A percentile compares a stretch with the other conserved stretches of the same genome.
Conservation (phyloP, 2,329 filamentous ascomycete species). For the Ophiocordyceps sinensis region DNA sequence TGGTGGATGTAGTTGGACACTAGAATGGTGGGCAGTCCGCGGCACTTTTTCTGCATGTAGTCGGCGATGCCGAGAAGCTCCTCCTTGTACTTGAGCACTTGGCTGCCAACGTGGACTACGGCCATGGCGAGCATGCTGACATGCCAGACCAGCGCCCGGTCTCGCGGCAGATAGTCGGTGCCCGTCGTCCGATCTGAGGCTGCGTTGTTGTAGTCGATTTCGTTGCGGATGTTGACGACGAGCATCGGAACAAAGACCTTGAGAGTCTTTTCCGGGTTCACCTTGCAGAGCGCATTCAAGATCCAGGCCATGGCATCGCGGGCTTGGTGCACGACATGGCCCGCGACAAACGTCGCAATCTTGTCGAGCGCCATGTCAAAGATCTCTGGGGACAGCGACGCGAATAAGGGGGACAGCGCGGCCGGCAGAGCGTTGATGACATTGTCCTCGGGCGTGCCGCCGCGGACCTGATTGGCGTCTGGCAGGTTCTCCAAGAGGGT, state of each 20-base stretch:
- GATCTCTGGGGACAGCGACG: conserved; percentile 79
- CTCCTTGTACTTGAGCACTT: conserved; percentile 76
- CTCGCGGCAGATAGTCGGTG: conserved; percentile 81
- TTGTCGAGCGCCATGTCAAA: conserved; percentile 89
- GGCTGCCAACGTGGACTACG: conserved; percentile 85
- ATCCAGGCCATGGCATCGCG: conserved; percentile 98
- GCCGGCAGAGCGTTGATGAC: conserved; percentile 92
- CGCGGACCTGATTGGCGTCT: conserved; percentile 74
- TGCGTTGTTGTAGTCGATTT: conserved; percentile 93
- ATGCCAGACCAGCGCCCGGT: conserved; percentile 90
- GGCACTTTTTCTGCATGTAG: conserved; percentile 94
- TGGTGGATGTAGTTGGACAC: conserved; percentile 98
- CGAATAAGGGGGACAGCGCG: conserved; percentile 78
- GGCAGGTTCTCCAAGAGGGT: conserved; percentile 90
- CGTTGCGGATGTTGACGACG: conserved; percentile 80
- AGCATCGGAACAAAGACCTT: conserved; percentile 84
- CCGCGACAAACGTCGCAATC: conserved; percentile 78
- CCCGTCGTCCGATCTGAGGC: conserved; percentile 90
- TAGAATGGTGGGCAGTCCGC: conserved; percentile 85
- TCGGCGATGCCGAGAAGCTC: conserved; percentile 82
- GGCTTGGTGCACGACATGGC: conserved; percentile 93
- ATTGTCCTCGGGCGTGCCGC: conserved; percentile 88
- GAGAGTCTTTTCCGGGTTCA: conserved; percentile 83
- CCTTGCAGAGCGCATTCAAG: conserved; percentile 89
- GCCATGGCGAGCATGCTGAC: conserved; percentile 96